A percentile compares a stretch with the other conserved stretches of the same genome.
Conservation (phyloP, 2,329 filamentous ascomycete genomes). For the Ceratocystis cubensis region DNA sequence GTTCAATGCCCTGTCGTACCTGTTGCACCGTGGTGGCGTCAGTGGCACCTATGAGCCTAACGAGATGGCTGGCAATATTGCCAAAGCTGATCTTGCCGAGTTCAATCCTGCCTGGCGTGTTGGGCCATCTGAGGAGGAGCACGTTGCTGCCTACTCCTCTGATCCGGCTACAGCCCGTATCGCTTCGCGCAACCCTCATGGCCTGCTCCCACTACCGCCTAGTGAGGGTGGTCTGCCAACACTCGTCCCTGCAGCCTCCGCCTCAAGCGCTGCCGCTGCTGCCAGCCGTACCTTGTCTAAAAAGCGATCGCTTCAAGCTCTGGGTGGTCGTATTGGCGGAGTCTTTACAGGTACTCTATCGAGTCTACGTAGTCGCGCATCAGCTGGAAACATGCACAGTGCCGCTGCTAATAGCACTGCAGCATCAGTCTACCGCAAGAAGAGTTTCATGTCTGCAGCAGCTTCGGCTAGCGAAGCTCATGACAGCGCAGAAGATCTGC, state of each 20-base stretch:
- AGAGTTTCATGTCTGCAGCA: constrained; percentile 16
- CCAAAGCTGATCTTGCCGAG: constrained; percentile 55
- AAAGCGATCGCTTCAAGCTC: constrained; percentile 33
- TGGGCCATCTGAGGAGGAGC: constrained; percentile 17
- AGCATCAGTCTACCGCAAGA: constrained; percentile 16
- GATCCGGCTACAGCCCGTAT: constrained; percentile 14
- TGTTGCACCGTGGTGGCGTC: constrained; percentile 63
- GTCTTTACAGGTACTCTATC: constrained; percentile 39
- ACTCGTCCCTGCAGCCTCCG: not conserved
- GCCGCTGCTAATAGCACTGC: not conserved
- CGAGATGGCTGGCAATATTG: constrained; percentile 44
- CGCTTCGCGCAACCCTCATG: constrained; percentile 20
- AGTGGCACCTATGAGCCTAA: constrained; percentile 44
- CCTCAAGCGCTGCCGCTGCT: constrained; percentile 28
- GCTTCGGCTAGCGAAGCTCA: constrained; percentile 48
- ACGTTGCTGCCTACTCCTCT: constrained; percentile 16
- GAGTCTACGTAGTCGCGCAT: constrained; percentile 40
- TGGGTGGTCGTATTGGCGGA: constrained; percentile 46
- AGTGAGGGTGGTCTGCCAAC: constrained; percentile 30
- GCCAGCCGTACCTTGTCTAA: constrained; percentile 24
- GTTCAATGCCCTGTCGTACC: constrained; percentile 93
- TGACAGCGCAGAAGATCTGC: constrained; percentile 72
- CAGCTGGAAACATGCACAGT: constrained; percentile 13
- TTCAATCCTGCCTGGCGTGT: constrained; percentile 55
- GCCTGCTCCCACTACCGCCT: constrained; percentile 34